phyloP scores from a whole-genome alignment of 192 early-diverging fungal species.

The Backusella circina region DNA sequence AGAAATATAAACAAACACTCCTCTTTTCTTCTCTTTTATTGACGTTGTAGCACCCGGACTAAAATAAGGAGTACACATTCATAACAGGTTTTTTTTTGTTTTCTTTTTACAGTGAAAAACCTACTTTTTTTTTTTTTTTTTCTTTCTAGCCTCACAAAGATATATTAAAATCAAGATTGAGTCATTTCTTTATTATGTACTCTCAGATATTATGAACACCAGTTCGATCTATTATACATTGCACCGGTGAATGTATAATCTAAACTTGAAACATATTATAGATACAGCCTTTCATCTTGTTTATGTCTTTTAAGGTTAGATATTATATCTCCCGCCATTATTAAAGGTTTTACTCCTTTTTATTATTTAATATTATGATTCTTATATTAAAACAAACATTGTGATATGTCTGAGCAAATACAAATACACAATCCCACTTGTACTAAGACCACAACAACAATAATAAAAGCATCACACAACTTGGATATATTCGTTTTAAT shows the following conservation, averaged over 20 bases:
- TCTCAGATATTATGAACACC: neutral
- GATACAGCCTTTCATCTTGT: neutral
- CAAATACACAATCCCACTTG: too few relatives aligned
- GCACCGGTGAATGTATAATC: neutral
- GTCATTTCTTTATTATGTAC: too few relatives aligned
- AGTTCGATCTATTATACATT: neutral
- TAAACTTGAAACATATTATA: neutral
- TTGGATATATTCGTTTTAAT: neutral
- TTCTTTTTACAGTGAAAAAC: neutral
- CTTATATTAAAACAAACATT: too few relatives aligned
- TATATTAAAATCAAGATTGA: neutral
- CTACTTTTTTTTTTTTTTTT: too few relatives aligned
- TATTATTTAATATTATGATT: too few relatives aligned
- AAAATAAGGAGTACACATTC: neutral
- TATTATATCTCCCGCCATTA: neutral
- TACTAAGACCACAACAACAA: neutral
- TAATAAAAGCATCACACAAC: neutral
- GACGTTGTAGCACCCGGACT: neutral
- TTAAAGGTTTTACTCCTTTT: neutral
- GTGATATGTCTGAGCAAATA: too few relatives aligned
- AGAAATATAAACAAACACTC: neutral
- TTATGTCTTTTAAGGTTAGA: neutral
- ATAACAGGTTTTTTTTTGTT: neutral
- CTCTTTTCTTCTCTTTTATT: neutral
- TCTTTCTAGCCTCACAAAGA: neutral